Conservation (phyloP, 306 rosid genomes). For the Clitoria ternatea region DNA sequence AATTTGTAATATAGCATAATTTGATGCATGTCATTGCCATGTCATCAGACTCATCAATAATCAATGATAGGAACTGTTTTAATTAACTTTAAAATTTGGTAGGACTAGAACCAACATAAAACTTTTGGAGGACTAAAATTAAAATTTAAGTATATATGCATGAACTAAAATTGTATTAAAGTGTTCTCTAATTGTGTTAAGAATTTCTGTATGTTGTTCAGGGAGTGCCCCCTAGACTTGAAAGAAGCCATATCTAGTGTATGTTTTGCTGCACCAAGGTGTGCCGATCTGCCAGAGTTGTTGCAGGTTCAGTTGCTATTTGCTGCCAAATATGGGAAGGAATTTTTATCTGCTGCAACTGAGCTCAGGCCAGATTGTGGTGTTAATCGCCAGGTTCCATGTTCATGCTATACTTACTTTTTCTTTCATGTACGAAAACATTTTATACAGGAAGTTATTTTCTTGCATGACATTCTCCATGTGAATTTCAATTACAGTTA, state of each 20-base stretch:
- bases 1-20: too few species aligned
- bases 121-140: too few species aligned
- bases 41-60: too few species aligned
- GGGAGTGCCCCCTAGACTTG: conserved; percentile 94
- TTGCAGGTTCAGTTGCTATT: conserved; percentile 85
- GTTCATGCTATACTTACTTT: conserved; percentile 5
- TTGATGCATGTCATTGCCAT: too few species aligned
- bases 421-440: neutral
- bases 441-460: neutral
- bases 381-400: conserved; percentile 89
- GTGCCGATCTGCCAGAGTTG: conserved; percentile 89
- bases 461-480: conserved; percentile 16
- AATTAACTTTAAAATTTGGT: too few species aligned
- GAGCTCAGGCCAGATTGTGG: conserved; percentile 93
- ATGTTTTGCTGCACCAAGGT: conserved; percentile 96
- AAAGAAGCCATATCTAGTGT: conserved; percentile 94
- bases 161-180: too few species aligned
- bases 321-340: conserved; percentile 81
- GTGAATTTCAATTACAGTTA: conserved; percentile 48
- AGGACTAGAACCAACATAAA: too few species aligned
- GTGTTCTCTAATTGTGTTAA: conserved; percentile 9
- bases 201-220: conserved; percentile 18
- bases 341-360: conserved; percentile 79
- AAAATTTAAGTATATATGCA: too few species aligned
- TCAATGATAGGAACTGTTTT: too few species aligned